These are phyloP conservation scores for Zanthoxylum bungeanum DNA, from an alignment of 345 rosid species.

Conservation along the genomic window DNA sequence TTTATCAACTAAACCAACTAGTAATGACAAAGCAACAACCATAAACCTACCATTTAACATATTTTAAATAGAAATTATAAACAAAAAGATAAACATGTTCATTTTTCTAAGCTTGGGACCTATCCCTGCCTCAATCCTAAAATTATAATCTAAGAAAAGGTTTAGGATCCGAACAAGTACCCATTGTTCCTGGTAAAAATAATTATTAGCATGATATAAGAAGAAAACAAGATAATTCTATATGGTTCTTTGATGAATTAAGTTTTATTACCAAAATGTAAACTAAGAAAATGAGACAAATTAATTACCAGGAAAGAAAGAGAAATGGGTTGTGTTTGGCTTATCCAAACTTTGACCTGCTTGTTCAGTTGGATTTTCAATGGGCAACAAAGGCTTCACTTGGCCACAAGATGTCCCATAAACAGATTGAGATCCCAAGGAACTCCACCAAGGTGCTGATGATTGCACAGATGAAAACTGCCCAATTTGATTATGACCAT, in stretches of 20 bases:
- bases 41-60: not conserved
- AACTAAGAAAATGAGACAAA: not conserved
- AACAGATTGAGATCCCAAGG: slow-evolving; percentile 49
- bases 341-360: slow-evolving; percentile 38
- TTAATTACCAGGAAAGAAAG: slow-evolving; percentile 59
- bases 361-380: slow-evolving; percentile 36
- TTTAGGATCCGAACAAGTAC: not conserved
- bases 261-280: not conserved
- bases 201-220: not conserved
- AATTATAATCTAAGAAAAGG: not conserved
- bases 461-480: slow-evolving; percentile 49
- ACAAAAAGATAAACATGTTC: too few species aligned
- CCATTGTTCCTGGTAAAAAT: not conserved
- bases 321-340: slow-evolving; percentile 44
- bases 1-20: not conserved
- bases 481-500: slow-evolving; percentile 38
- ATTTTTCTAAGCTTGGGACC: not conserved
- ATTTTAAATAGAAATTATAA: not conserved
- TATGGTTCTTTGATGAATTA: not conserved
- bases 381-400: slow-evolving; percentile 37
- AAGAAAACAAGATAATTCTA: not conserved
- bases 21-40: not conserved
- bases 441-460: slow-evolving; percentile 64
- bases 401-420: slow-evolving; percentile 44
- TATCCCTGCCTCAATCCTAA: not conserved